These are phyloP conservation scores for Moesziomyces antarcticus DNA, from an alignment of 1,284 basidiomycete genomes.

Conservation along the genomic window DNA sequence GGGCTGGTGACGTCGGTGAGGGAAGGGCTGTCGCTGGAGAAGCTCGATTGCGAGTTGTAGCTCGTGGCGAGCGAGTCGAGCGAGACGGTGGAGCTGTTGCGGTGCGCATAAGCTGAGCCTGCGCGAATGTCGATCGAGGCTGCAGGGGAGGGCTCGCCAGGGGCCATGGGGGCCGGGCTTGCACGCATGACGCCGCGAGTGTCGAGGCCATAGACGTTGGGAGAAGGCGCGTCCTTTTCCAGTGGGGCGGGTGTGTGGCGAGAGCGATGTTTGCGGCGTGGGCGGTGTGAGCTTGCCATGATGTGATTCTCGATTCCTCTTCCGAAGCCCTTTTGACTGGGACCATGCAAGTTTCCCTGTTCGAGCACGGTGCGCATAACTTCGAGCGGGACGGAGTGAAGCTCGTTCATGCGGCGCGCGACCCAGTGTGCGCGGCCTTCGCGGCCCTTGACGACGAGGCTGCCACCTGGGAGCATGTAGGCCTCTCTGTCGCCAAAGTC, in stretches of 20 bases:
- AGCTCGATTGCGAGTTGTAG: slow-evolving; percentile 60
- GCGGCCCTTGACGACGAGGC: slow-evolving; percentile 43
- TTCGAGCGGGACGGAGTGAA: slow-evolving; percentile 66
- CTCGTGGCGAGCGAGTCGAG: slow-evolving; percentile 66
- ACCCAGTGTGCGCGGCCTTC: slow-evolving; percentile 65
- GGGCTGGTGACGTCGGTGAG: slow-evolving; percentile 36
- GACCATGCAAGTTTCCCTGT: slow-evolving; percentile 61
- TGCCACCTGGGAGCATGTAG: slow-evolving; percentile 41
- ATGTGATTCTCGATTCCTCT: slow-evolving; percentile 66
- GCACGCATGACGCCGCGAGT: slow-evolving; percentile 38
- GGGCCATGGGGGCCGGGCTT: slow-evolving; percentile 48
- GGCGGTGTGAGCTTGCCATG: slow-evolving; percentile 62
- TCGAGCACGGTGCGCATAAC: slow-evolving; percentile 65
- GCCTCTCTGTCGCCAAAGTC: slow-evolving; percentile 57
- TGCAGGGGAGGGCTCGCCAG: slow-evolving; percentile 25
- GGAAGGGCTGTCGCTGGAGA: slow-evolving; percentile 38
- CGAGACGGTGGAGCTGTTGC: slow-evolving; percentile 60
- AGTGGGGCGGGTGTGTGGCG: slow-evolving; percentile 14
- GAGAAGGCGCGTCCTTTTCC: slow-evolving; percentile 26
- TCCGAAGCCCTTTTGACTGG: slow-evolving; percentile 60
- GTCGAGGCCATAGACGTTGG: slow-evolving; percentile 28
- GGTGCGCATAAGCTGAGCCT: slow-evolving; percentile 29
- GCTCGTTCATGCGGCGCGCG: slow-evolving; percentile 65
- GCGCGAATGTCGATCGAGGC: slow-evolving; percentile 19
- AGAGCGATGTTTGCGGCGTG: slow-evolving; percentile 40